phyloP scores from a whole-genome alignment of 2,329 filamentous ascomycete genomes.

The Didymella glomerata region DNA sequence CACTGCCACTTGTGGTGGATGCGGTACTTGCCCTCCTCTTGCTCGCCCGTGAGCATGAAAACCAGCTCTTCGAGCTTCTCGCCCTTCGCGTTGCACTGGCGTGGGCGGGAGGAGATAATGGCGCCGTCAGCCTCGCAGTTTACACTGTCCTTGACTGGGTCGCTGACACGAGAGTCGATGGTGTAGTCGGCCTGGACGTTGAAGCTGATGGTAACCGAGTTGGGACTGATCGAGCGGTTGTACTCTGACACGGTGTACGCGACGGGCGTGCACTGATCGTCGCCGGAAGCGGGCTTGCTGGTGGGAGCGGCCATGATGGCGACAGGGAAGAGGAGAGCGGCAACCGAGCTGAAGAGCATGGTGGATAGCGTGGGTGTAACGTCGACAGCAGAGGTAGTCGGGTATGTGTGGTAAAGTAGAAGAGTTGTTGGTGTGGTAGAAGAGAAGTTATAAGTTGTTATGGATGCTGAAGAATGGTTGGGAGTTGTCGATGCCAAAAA shows the following conservation, averaged over 20 bases:
- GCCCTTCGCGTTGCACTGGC: slow-evolving; percentile 32
- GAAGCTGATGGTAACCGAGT: slow-evolving; percentile 34
- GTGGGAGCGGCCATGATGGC: slow-evolving; percentile 29
- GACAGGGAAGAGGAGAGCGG: slow-evolving; percentile 30
- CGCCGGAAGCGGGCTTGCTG: slow-evolving; percentile 15
- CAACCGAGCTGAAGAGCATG: slow-evolving; percentile 25
- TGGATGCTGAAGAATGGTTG: slow-evolving; percentile 18
- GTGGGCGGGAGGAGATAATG: slow-evolving; percentile 28
- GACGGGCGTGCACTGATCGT: slow-evolving; percentile 32
- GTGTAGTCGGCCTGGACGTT: slow-evolving; percentile 35
- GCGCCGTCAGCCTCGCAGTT: slow-evolving; percentile 30
- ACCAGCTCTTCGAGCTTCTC: slow-evolving; percentile 28
- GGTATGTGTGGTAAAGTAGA: neutral
- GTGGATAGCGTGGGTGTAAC: neutral
- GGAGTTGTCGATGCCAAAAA: slow-evolving; percentile 11
- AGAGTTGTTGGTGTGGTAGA: neutral
- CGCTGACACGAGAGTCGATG: slow-evolving; percentile 24
- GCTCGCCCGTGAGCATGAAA: slow-evolving; percentile 32
- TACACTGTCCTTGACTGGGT: slow-evolving; percentile 28
- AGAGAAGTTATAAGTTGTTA: slow-evolving; percentile 3
- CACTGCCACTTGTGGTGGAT: slow-evolving; percentile 43
- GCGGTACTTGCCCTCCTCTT: slow-evolving; percentile 34
- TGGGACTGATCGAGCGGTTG: slow-evolving; percentile 25
- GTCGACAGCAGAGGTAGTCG: no score
- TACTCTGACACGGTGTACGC: slow-evolving; percentile 41